Evolutionary conservation across 495 filamentous ascomycete genomes (phyloP).

Genomic region (Barbatosphaeria neglecta): DNA sequence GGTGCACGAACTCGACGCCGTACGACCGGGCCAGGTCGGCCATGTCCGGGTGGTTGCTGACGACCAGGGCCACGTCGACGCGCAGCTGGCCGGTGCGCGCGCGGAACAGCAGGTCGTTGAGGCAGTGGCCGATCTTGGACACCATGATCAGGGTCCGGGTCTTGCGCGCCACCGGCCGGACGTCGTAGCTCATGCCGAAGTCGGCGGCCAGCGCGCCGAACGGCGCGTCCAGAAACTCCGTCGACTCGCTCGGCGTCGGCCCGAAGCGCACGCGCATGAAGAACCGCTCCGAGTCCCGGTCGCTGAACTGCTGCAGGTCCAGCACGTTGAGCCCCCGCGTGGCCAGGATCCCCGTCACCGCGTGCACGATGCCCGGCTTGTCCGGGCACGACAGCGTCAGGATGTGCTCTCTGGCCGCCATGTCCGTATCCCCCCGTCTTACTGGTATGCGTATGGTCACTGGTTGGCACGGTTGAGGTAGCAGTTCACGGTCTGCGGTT

Average conservation of each 20-base stretch:
- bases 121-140: constrained; percentile 68
- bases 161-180: constrained; percentile 49
- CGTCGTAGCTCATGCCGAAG: constrained; percentile 50
- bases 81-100: constrained; percentile 49
- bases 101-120: constrained; percentile 71
- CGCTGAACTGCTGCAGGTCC: constrained; percentile 64
- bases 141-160: constrained; percentile 68
- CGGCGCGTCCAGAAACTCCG: constrained; percentile 31
- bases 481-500: neutral
- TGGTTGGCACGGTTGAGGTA: too few relatives aligned
- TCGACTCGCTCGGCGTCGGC: constrained; percentile 26
- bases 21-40: constrained; percentile 53
- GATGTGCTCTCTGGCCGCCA: constrained; percentile 47
- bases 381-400: constrained; percentile 67
- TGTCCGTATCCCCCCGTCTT: constrained; percentile 1
- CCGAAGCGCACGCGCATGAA: constrained; percentile 71
- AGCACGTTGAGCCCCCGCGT: constrained; percentile 57
- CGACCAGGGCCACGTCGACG: constrained; percentile 56
- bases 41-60: constrained; percentile 68
- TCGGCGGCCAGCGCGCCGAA: constrained; percentile 45
- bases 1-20: constrained; percentile 60
- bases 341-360: constrained; percentile 60
- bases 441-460: neutral
- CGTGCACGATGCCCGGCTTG: constrained; percentile 63
- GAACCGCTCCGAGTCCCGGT: constrained; percentile 52